Base-by-base conservation (phyloP, 106 monocot genomes). In the Dioscorea zingiberensis region DNA sequence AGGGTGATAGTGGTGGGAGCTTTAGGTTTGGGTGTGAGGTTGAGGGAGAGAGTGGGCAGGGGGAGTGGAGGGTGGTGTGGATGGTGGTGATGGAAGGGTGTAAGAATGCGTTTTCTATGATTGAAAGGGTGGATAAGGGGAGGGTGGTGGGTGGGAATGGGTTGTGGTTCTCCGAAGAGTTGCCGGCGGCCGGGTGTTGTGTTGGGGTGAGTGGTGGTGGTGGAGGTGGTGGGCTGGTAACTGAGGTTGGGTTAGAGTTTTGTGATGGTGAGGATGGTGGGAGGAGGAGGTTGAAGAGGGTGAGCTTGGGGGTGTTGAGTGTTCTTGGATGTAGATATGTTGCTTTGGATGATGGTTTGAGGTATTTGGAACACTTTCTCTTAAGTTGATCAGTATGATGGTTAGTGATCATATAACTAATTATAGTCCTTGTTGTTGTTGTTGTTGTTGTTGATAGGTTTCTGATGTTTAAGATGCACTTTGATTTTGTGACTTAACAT, bases 261-360 rank as follows among this genome's bases (percentile, higher is more conserved):
- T 9, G 23, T 13, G 55, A 55, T 7, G 38, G 6, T 6, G 60
- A 38, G 1, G 54, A 21, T 14, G 25, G 16, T 47, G 70, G 55
- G 29, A 51, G 49, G 60, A 65, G 51, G 48, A 71, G 25, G 29
- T 19, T 66, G 66, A 19, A 44, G 16, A 54, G 44, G 56, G 63
- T 85, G 12, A 66, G 70, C 16, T 11, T 85, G 54, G 84, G 77
- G 47, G 73, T 85, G 75, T 49, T 84, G 72, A 60, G 48, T 23
- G 30, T 27, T 1, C 18, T 16, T 26, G 63, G 27, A 1, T 84
- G 84, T 25, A 73, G 84, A 64, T 84, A 84, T 57, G 60, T 84
- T 2, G 13, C 68, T 17, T 16, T 77, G 27, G 66, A 67, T 14
- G 77, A 77, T 70, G 84, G 60, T 44, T 56, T 85, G 72, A 25